Conservation (phyloP, 2,329 filamentous ascomycete genomes). For the Colletotrichum aenigma region DNA sequence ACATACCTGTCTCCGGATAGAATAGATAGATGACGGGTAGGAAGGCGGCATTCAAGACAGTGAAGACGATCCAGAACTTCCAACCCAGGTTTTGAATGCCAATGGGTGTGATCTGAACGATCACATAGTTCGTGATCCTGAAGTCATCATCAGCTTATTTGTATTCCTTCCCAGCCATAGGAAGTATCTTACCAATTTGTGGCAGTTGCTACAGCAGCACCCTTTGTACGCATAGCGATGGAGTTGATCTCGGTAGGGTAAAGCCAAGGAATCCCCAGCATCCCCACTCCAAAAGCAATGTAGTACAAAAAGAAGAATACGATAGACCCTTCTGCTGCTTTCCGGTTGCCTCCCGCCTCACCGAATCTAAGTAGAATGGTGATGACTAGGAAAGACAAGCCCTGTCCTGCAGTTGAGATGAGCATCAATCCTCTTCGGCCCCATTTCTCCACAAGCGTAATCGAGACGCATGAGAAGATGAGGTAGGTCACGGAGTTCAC, state of each 20-base stretch:
- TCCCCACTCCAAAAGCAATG: slow-evolving; percentile 33
- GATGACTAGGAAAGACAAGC: slow-evolving; percentile 31
- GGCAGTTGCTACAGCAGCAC: slow-evolving; percentile 29
- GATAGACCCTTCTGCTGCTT: slow-evolving; percentile 30
- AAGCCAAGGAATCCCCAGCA: slow-evolving; percentile 43
- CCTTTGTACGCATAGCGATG: slow-evolving; percentile 43
- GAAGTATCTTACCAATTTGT: not conserved
- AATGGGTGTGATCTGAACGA: not conserved
- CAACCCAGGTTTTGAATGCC: not conserved
- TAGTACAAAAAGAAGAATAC: slow-evolving; percentile 35
- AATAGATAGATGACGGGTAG: not conserved
- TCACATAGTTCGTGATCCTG: not conserved
- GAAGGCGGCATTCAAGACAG: not conserved
- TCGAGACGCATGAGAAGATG: slow-evolving; percentile 26
- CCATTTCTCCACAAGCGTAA: slow-evolving; percentile 31
- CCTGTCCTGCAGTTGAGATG: slow-evolving; percentile 28
- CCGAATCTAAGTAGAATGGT: slow-evolving; percentile 28
- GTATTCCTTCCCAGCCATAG: accelerated
- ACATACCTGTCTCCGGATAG: not conserved
- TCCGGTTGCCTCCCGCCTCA: slow-evolving; percentile 19
- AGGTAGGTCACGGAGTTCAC: slow-evolving; percentile 37
- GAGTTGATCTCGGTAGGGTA: slow-evolving; percentile 36
- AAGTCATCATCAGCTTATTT: not conserved
- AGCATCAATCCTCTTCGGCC: slow-evolving; percentile 34
- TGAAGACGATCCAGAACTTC: not conserved